Evolutionary conservation across 2,329 filamentous ascomycete genomes (phyloP), one percentile per base, ranked within the genome.

Genomic region (Tothia fuscella): DNA sequence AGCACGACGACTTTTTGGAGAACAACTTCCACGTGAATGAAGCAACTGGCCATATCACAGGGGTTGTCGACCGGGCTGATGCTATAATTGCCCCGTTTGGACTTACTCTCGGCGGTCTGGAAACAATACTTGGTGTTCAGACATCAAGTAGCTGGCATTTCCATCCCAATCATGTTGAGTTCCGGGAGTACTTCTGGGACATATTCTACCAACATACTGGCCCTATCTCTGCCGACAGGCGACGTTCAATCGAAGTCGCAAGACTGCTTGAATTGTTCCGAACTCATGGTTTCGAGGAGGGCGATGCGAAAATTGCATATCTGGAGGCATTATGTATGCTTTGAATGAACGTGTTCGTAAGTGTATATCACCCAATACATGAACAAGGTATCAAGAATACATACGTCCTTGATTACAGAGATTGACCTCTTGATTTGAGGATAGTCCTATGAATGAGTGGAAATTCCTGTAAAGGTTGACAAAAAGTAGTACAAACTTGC

Each of bases 11-110:
- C 35, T 41, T 48, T 35, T 47, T 47, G 42, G 47, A 47, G 32
- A 41, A 30, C n/a, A 41, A 41, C 38, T 41, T 41, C 29, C 38
- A 30, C 29, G 38, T 41, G n/a, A 32, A 41, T 41, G n/a, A 30
- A 41, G 47, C 42, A 34, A 48, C 47, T 16, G 40, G 47, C 29
- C 45, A 48, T 41, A 47, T 48, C 40, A 48, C 42, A 38, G 47
- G 47, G 29, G 36, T 48, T 39, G 25, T 48, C 3, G 42, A 48
- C 45, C 47, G 42, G 47, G 45, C 45, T 17, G 45, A 47, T 40
- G 47, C 45, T 44, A 47, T 40, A 2, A 39, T 47, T 47, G 42
- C 45, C 45, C 47, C 45, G 21, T 47, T 48, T 43, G 44, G 39
- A 41, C 19, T 28, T 42, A 42, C 45, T 39, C 43, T 45, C 22